These are phyloP conservation scores for Vitis hybrid DNA, from an alignment of 177 flowering plant genomes.

Conservation along the genomic window DNA sequence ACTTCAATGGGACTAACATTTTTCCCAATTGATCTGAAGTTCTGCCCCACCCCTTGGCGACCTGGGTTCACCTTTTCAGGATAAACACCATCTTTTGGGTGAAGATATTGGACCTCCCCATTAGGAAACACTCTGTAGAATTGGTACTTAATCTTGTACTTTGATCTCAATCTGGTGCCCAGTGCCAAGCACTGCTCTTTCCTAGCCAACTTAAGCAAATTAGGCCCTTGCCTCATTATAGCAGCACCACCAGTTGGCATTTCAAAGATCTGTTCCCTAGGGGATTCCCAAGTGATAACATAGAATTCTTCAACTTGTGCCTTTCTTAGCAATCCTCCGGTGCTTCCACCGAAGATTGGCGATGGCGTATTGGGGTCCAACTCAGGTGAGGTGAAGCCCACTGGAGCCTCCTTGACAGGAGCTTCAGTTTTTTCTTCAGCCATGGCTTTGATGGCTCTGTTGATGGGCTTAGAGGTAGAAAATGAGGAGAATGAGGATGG, in stretches of 20 bases:
- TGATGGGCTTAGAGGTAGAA: constrained; percentile 31
- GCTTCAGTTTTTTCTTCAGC: constrained; percentile 31
- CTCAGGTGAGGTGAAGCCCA: constrained; percentile 91
- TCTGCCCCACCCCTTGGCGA: constrained; percentile 77
- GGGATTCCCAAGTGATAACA: constrained; percentile 95
- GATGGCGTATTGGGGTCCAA: constrained; percentile 95
- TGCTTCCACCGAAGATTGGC: constrained; percentile 96
- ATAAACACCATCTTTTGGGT: constrained; percentile 98
- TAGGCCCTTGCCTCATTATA: constrained; percentile 93
- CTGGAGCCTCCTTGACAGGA: constrained; percentile 63
- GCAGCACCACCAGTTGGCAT: constrained; percentile 99
- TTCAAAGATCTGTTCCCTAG: constrained; percentile 92
- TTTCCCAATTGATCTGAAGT: constrained; percentile 89
- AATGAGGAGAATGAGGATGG: constrained; percentile 34
- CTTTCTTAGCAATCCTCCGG: constrained; percentile 85
- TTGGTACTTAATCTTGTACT: constrained; percentile 98
- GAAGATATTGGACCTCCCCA: constrained; percentile 96
- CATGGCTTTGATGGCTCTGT: constrained; percentile 34
- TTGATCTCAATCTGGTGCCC: constrained; percentile 91
- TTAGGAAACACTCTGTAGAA: constrained; percentile 97
- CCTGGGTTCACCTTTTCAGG: constrained; percentile 99
- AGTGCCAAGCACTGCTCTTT: constrained; percentile 97
- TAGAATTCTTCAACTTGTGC: constrained; percentile 97
- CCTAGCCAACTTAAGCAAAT: constrained; percentile 83
- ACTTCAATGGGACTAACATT: constrained; percentile 87